A percentile compares a stretch with the other conserved stretches of the same genome.
These are phyloP conservation scores for Pachyrhizus erosus DNA, from an alignment of 306 rosid species.

Conservation along the genomic window DNA sequence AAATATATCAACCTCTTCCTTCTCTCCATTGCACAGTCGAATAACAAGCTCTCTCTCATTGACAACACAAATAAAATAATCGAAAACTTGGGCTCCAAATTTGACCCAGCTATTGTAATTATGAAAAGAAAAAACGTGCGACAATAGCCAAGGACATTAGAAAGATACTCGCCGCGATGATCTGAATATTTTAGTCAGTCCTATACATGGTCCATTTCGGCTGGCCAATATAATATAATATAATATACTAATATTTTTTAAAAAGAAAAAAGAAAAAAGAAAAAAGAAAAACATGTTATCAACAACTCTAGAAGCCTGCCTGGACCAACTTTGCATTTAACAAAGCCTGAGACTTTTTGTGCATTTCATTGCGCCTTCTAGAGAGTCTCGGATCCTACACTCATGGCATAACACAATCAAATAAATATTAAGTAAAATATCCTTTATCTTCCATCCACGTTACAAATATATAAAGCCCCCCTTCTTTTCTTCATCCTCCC, in stretches of 20 bases:
- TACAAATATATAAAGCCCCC: background rate
- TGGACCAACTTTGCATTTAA: slow-evolving; percentile 26
- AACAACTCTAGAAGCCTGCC: background rate
- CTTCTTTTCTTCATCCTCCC: background rate
- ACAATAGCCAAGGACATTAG: background rate
- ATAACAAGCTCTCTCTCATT: background rate
- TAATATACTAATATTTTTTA: background rate
- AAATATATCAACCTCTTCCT: background rate
- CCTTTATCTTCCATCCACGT: background rate
- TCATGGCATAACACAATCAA: background rate
- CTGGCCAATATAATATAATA: background rate
- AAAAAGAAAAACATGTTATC: background rate
- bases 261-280: background rate
- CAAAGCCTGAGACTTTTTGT: background rate
- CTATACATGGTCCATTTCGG: background rate
- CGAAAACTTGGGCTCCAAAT: slow-evolving; percentile 3
- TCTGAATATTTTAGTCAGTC: background rate
- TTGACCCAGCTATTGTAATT: slow-evolving; percentile 6
- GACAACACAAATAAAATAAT: background rate
- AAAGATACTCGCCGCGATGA: slow-evolving; percentile 17
- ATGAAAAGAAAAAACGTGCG: background rate
- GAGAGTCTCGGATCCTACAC: slow-evolving; percentile 31
- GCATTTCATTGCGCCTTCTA: slow-evolving; percentile 40
- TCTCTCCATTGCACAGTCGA: background rate
- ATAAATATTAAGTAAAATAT: background rate